Percentiles rank a stretch among this genome's conserved stretches.
phyloP scores from a whole-genome alignment of 169 alveolate species.

The Pseudocohnilembus persalinus region DNA sequence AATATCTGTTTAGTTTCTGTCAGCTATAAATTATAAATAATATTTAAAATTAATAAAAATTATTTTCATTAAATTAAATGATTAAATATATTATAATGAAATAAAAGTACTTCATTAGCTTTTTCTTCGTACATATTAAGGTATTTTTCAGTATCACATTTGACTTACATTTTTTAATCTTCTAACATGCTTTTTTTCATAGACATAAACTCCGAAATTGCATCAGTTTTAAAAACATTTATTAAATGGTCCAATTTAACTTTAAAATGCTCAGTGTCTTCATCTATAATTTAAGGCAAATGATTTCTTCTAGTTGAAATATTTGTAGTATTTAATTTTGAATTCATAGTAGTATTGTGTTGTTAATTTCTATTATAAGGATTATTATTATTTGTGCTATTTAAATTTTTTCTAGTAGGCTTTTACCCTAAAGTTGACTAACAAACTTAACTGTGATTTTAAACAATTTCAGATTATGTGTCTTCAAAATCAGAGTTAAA shows the following conservation, averaged over 20 bases:
- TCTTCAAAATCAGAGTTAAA: not conserved
- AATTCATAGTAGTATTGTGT: too few relatives aligned
- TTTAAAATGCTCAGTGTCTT: slow-evolving; percentile 83
- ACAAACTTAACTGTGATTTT: not conserved
- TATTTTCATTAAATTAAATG: slow-evolving; percentile 22
- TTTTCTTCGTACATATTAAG: slow-evolving; percentile 70
- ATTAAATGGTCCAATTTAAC: slow-evolving; percentile 75
- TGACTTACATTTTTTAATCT: slow-evolving; percentile 75
- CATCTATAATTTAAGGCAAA: slow-evolving; percentile 80
- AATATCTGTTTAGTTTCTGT: slow-evolving; percentile 33
- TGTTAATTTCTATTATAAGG: too few relatives aligned
- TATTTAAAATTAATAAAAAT: slow-evolving; percentile 15
- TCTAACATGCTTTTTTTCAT: slow-evolving; percentile 75
- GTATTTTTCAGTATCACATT: slow-evolving; percentile 78
- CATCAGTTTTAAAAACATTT: slow-evolving; percentile 78
- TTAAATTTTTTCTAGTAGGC: not conserved
- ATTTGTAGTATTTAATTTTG: too few relatives aligned
- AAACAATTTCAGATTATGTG: not conserved
- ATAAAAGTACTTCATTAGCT: slow-evolving; percentile 69
- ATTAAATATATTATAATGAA: slow-evolving; percentile 61
- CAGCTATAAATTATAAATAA: not conserved
- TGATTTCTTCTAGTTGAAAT: slow-evolving; percentile 41
- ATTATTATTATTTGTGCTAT: not conserved
- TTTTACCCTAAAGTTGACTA: not conserved
- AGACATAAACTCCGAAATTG: slow-evolving; percentile 81